These are phyloP conservation scores for Heterobasidion occidentale DNA, from an alignment of 1,284 basidiomycete species.

Conservation along the genomic window DNA sequence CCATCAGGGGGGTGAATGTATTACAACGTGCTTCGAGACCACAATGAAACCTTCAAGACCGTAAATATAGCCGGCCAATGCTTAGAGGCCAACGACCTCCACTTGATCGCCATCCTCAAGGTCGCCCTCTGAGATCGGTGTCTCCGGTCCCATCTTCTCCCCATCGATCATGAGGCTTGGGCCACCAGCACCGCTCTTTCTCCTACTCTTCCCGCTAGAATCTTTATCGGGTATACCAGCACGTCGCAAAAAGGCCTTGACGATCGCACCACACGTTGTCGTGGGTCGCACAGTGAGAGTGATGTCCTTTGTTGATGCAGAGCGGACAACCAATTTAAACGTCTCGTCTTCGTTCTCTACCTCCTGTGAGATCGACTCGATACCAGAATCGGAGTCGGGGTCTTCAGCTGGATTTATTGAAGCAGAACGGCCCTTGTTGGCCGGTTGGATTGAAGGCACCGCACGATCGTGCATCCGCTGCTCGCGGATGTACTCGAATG, in stretches of 20 bases:
- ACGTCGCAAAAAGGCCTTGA: slow-evolving; percentile 62
- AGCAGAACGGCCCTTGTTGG: slow-evolving; percentile 13
- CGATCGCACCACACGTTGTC: slow-evolving; percentile 65
- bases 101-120: slow-evolving; percentile 72
- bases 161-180: slow-evolving; percentile 61
- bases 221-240: slow-evolving; percentile 50
- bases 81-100: slow-evolving; percentile 58
- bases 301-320: slow-evolving; percentile 44
- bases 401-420: slow-evolving; percentile 13
- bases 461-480: slow-evolving; percentile 24
- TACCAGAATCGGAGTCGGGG: slow-evolving; percentile 15
- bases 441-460: slow-evolving; percentile 16
- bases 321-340: slow-evolving; percentile 59
- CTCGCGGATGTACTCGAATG: slow-evolving; percentile 52
- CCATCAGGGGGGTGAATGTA: no score
- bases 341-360: slow-evolving; percentile 35
- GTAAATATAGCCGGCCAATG: background rate
- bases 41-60: background rate
- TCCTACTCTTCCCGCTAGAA: slow-evolving; percentile 21
- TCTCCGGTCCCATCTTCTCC: slow-evolving; percentile 48
- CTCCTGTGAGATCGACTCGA: slow-evolving; percentile 12
- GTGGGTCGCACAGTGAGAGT: slow-evolving; percentile 61
- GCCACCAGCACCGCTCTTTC: slow-evolving; percentile 22
- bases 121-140: slow-evolving; percentile 54
- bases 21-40: no score